Conservation (phyloP, 345 rosid genomes). For the Lepidium sativum region DNA sequence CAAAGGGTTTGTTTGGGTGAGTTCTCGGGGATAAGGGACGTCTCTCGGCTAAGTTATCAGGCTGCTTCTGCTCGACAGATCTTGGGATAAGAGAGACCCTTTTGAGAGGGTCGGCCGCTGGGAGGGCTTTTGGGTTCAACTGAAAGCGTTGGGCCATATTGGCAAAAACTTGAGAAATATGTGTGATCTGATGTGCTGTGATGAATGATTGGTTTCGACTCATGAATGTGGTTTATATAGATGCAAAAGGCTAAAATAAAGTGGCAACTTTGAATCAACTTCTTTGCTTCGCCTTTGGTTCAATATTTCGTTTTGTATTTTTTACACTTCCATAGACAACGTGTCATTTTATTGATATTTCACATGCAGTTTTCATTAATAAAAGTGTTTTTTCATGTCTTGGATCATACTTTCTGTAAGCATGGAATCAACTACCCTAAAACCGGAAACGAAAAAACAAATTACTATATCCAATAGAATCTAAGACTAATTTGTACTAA, state of each 20-base stretch:
- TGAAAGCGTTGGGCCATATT: constrained; percentile 29
- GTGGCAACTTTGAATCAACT: constrained; percentile 44
- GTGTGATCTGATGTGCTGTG: background rate
- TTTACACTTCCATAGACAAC: constrained; percentile 16
- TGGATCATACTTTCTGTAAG: background rate
- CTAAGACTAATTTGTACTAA: no score
- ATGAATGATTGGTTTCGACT: constrained; percentile 1
- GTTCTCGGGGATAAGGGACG: constrained; percentile 13
- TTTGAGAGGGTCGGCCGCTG: constrained; percentile 22
- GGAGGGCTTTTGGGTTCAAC: constrained; percentile 28
- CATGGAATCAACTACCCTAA: background rate
- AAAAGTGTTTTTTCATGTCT: background rate
- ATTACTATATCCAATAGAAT: no score
- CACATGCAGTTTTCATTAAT: background rate
- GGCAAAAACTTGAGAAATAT: background rate
- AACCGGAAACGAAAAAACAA: no score
- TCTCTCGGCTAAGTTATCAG: constrained; percentile 19
- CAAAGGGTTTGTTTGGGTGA: constrained; percentile 11
- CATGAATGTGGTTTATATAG: background rate
- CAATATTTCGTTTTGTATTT: constrained; percentile 15
- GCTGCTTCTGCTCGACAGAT: constrained; percentile 18
- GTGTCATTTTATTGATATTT: background rate
- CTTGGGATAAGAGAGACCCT: constrained; percentile 31
- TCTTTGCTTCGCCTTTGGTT: constrained; percentile 64
- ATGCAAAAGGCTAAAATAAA: background rate